Conservation (phyloP, 306 rosid species). For the Quercus suber region DNA sequence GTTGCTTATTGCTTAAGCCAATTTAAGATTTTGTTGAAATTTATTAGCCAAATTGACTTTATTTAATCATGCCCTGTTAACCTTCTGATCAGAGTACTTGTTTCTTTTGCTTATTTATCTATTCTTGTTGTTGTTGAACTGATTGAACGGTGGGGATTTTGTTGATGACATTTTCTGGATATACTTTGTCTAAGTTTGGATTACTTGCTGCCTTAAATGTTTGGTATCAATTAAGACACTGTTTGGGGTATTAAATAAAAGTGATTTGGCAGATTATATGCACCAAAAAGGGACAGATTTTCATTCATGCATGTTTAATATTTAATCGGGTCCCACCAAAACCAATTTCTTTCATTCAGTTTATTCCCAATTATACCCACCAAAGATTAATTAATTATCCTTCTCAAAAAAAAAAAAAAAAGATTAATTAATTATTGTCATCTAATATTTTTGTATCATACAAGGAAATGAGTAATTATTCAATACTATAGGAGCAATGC, state of each 20-base stretch:
- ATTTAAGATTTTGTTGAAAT: not conserved
- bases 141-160: constrained; percentile 14
- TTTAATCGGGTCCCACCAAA: constrained; percentile 40
- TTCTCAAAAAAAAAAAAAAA: not conserved
- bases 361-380: constrained; percentile 25
- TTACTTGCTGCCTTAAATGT: constrained; percentile 3
- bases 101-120: not conserved
- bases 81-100: not conserved
- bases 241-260: constrained; percentile 18
- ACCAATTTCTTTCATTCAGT: constrained; percentile 7
- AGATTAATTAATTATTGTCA: not conserved
- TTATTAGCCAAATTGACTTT: not conserved
- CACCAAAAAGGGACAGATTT: constrained; percentile 26
- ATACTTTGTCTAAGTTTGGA: constrained; percentile 1
- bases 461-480: not conserved
- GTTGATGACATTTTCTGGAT: constrained; percentile 13
- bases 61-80: not conserved
- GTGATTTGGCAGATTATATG: constrained; percentile 41
- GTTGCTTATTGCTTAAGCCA: not conserved
- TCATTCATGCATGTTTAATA: constrained; percentile 44
- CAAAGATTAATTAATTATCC: not conserved
- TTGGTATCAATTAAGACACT: constrained; percentile 24
- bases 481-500: too few relatives aligned
- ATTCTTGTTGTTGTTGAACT: not conserved
- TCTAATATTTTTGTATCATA: not conserved